A percentile compares a stretch with the other conserved stretches of the same genome.
phyloP scores from a whole-genome alignment of 768 basidiomycete genomes.

The Boletus vinaceobasis region DNA sequence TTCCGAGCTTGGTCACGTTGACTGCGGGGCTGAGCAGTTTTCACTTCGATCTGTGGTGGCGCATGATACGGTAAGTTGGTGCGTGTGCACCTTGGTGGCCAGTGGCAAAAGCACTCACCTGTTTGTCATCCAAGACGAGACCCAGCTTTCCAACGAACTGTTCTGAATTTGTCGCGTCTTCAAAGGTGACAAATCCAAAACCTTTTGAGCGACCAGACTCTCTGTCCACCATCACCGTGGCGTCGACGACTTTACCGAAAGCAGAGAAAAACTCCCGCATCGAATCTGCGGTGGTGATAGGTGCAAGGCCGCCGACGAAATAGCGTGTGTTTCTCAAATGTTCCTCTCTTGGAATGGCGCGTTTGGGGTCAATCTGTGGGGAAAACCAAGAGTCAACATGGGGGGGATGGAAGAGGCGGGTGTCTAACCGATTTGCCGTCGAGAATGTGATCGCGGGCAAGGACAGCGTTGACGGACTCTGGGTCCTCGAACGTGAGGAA shows the following conservation, averaged over 20 bases:
- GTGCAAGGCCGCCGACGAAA: slow-evolving; percentile 76
- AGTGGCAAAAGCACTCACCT: slow-evolving; percentile 42
- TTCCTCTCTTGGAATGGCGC: slow-evolving; percentile 81
- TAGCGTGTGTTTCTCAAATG: slow-evolving; percentile 73
- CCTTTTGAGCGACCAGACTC: slow-evolving; percentile 75
- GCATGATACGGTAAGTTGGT: background rate
- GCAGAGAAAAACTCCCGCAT: slow-evolving; percentile 68
- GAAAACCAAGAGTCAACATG: background rate
- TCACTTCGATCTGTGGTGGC: slow-evolving; percentile 68
- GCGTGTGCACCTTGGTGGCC: background rate
- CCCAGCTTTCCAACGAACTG: slow-evolving; percentile 66
- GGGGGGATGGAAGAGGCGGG: background rate
- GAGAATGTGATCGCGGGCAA: slow-evolving; percentile 62
- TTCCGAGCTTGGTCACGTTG: slow-evolving; percentile 54
- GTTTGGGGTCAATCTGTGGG: slow-evolving; percentile 78
- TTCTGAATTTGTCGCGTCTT: slow-evolving; percentile 59
- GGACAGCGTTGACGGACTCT: slow-evolving; percentile 58
- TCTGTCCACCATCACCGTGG: slow-evolving; percentile 83
- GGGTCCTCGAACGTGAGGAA: slow-evolving; percentile 80
- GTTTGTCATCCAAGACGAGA: slow-evolving; percentile 71
- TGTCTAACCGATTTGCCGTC: slow-evolving; percentile 73
- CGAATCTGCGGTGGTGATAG: slow-evolving; percentile 63
- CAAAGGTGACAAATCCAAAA: slow-evolving; percentile 84
- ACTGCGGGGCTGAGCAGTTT: slow-evolving; percentile 71
- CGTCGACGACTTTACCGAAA: slow-evolving; percentile 79